Evolutionary conservation across 805 yeast species (phyloP), one percentile per base, ranked within the genome.

Genomic region (Zygoascus flipseniorum): DNA sequence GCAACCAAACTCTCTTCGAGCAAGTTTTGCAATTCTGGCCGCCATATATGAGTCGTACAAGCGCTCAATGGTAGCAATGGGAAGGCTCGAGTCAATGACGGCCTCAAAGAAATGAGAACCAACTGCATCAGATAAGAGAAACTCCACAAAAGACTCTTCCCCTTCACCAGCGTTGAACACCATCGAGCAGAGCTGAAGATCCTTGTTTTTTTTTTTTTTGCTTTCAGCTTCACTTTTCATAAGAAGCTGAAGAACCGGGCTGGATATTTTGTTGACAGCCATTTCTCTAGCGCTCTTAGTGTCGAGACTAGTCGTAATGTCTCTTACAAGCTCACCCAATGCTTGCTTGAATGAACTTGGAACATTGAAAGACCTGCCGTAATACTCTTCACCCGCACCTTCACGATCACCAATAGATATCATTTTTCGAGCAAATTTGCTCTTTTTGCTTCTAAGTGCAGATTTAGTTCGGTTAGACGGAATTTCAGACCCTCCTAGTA

Each of bases 81-180:
- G 81, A 56, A 84, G 82, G n/a, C 49, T 32, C 54, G 77, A 78
- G 48, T 77, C 79, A 50, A 90, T 73, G 10, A 82, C 77, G 18
- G 83, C 77, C 67, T 93, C 89, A 28, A 92, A 73, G 72, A 93
- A 92, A 69, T 89, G 97, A 1, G 95, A 85, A 0, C 98, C 99
- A n/a, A 90, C 88, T 1, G 95, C 75, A 64, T 89, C 96, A 8
- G 93, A 80, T 39, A 92, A 70, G 52, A 90, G 73, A 62, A 85
- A 86, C 65, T 89, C 96, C 31, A 90, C 83, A 66, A 86, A 89
- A 0, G 93, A 81, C 48, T 58, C 58, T 50, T 62, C 66, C 2
- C 56, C 47, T 4, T 66, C 50, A 57, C 79, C 90, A 61, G 86
- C 59, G 5, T 55, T 78, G 70, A 89, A 86, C 0, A 83, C 72